Evolutionary conservation across 2,329 filamentous ascomycete genomes (phyloP), one percentile per base, ranked within the genome.

Genomic region (Talaromyces albobiverticillius): DNA sequence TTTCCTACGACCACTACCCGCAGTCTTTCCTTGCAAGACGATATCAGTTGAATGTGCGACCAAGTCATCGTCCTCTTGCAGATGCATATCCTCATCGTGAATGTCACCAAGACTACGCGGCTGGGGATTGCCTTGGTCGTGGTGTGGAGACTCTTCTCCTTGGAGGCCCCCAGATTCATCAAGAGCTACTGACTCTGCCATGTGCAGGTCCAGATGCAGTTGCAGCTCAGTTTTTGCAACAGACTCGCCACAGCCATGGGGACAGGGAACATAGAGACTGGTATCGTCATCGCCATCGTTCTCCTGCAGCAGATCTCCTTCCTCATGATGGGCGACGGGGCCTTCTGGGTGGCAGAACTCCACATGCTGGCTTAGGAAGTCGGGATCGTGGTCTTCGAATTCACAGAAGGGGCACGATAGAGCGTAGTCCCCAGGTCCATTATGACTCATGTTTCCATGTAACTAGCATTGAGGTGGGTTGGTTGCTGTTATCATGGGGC

Each of bases 231-330:
- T 66, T 7, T 74, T 61, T 6, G 75, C 68, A 18, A 86, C 66
- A n/a, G 76, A 65, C 65, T 88, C 84, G 29, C 80, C 81, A 63
- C 86, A 89, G 20, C 76, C 79, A 14, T 81, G 77, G 31, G 81
- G 78, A 60, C 84, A 86, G 40, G 79, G 72, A 20, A 77, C 71
- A 62, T 83, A 83, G 48, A 63, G 61, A 10, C 60, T 54, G 11
- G 53, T 46, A n/a, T 60, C 47, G 4, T 63, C 60, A n/a, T n/a
- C n/a, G n/a, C n/a, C 40, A 10, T n/a, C 36, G 5, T 45, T 18
- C 3, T 25, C 13, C 10, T 11, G 29, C 14, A 34, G 25, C 11
- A 34, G 9, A 26, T 53, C 20, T 31, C n/a, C 41, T 8, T 13
- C 29, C n/a, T n/a, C n/a, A n/a, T n/a, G n/a, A n/a, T n/a, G n/a